Evolutionary conservation across 2,329 filamentous ascomycete species (phyloP).

Genomic region (Botrytis deweyae): DNA sequence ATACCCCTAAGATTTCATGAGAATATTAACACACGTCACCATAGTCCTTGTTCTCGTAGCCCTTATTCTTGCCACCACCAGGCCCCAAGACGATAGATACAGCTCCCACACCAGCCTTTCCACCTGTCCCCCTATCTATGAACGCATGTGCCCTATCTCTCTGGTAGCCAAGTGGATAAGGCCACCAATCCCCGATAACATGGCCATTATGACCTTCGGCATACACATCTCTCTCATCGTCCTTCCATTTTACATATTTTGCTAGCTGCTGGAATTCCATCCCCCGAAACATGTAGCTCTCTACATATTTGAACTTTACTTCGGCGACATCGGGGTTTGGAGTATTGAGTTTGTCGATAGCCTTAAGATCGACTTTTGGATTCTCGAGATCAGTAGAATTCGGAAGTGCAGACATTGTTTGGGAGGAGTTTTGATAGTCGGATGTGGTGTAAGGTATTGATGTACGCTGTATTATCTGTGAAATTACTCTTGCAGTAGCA

Average conservation of each 20-base stretch:
- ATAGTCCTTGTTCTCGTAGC: slow-evolving; percentile 46
- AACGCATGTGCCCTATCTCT: slow-evolving; percentile 54
- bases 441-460: not conserved
- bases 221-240: slow-evolving; percentile 13
- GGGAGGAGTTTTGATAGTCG: not conserved
- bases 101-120: slow-evolving; percentile 47
- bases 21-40: slow-evolving; percentile 38
- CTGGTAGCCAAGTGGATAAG: slow-evolving; percentile 44
- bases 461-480: not conserved
- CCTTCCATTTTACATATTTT: not conserved
- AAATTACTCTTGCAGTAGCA: not conserved
- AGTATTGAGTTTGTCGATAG: not conserved
- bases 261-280: not conserved
- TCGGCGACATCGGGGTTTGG: not conserved
- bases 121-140: slow-evolving; percentile 50
- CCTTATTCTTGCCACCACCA: slow-evolving; percentile 26
- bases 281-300: not conserved
- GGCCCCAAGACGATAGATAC: slow-evolving; percentile 53
- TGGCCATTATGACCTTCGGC: slow-evolving; percentile 38
- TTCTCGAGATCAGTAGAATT: not conserved
- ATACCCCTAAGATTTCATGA: not conserved
- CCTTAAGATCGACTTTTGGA: not conserved
- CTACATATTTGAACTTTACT: not conserved
- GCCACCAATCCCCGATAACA: slow-evolving; percentile 51
- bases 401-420: not conserved